These are phyloP conservation scores for Thraustochytrium striatum DNA, from an alignment of 352 stramenopile genomes.

Conservation along the genomic window DNA sequence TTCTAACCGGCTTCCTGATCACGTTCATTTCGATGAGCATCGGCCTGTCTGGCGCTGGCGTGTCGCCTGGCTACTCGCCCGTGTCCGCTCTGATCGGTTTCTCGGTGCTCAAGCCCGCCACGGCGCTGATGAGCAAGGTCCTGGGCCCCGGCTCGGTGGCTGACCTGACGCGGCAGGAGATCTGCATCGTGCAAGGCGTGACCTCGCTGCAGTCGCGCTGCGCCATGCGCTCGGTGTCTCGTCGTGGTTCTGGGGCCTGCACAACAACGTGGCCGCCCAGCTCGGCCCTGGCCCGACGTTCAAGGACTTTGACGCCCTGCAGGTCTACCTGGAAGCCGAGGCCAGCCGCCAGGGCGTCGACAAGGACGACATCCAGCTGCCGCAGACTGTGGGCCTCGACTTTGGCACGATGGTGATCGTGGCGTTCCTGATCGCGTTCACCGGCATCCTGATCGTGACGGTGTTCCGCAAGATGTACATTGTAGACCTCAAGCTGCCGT, in stretches of 20 bases:
- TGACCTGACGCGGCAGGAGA: no score
- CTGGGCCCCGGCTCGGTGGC: no score
- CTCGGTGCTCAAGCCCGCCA: no score
- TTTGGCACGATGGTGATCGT: neutral
- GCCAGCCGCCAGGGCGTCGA: neutral
- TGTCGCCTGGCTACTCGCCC: no score
- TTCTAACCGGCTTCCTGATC: constrained; percentile 10
- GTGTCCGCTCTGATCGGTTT: no score
- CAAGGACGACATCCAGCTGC: neutral
- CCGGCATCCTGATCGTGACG: constrained; percentile 36
- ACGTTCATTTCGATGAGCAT: constrained; percentile 41
- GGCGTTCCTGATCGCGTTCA: constrained; percentile 5
- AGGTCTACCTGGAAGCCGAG: constrained; percentile 42
- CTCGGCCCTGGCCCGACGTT: constrained; percentile 16
- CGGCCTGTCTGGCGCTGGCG: no score
- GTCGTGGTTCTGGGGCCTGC: no score
- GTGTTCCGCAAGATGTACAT: constrained; percentile 37
- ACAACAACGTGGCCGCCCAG: no score
- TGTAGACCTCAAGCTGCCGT: constrained; percentile 17
- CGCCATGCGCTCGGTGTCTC: no score
- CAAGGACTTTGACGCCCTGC: constrained; percentile 43
- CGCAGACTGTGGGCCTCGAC: neutral
- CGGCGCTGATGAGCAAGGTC: no score
- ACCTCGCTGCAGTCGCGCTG: no score
- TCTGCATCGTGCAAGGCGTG: no score